A percentile compares a stretch with the other conserved stretches of the same genome.
Conservation (phyloP, 192 early-diverging fungal species). For the Coemansia sp. region DNA sequence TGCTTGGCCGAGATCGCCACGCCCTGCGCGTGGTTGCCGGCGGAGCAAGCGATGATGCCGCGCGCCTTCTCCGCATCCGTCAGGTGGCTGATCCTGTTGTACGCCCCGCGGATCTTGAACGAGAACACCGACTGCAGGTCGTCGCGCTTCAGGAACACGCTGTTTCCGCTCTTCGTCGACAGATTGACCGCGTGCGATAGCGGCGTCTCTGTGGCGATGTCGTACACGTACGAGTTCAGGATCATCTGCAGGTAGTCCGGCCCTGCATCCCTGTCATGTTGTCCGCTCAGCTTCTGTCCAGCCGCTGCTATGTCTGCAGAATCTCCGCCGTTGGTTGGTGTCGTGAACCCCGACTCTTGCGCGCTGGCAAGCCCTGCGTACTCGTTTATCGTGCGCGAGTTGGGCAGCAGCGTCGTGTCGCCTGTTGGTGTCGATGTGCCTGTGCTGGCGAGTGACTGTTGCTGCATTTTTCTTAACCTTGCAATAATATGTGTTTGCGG, state of each 20-base stretch:
- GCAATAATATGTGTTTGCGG: no score
- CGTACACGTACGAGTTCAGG: conserved; percentile 92
- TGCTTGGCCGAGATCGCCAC: conserved; percentile 92
- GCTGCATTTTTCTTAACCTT: background rate
- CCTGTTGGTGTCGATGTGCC: background rate
- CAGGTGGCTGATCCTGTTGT: conserved; percentile 89
- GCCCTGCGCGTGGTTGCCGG: conserved; percentile 98
- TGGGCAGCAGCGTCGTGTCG: conserved; percentile 35
- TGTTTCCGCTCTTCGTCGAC: conserved; percentile 66
- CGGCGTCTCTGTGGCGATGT: conserved; percentile 90
- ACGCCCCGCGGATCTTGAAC: conserved; percentile 98
- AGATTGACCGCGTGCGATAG: conserved; percentile 82
- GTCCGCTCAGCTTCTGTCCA: background rate
- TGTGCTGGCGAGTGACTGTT: background rate
- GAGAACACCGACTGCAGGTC: conserved; percentile 97
- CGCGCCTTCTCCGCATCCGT: conserved; percentile 70
- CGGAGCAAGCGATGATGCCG: conserved; percentile 95
- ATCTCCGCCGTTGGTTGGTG: background rate
- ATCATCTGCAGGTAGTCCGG: conserved; percentile 94
- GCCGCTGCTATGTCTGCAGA: background rate
- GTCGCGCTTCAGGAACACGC: conserved; percentile 88
- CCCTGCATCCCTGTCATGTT: conserved; percentile 9
- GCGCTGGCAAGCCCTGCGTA: conserved; percentile 26
- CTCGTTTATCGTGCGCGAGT: conserved; percentile 52
- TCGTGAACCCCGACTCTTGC: conserved; percentile 10